Evolutionary conservation across 1,139 yeast genomes (phyloP).

Genomic region (Candida sojae): DNA sequence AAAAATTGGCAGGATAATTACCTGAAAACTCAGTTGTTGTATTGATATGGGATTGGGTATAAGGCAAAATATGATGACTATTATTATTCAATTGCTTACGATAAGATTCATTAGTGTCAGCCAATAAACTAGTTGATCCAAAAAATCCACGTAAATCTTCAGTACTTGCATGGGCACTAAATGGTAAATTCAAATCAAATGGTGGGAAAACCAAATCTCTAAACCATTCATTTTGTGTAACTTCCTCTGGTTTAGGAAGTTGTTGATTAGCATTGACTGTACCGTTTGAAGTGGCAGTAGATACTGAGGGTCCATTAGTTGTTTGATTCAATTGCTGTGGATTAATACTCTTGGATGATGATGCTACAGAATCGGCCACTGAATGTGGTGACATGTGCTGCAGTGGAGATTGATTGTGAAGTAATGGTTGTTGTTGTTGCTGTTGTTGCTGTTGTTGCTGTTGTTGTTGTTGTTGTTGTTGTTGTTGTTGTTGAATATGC

Average conservation of each 20-base stretch:
- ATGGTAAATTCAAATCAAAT: slow-evolving; percentile 34
- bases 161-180: slow-evolving; percentile 12
- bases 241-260: background rate
- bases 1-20: slow-evolving; percentile 13
- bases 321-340: slow-evolving; percentile 7
- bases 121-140: slow-evolving; percentile 9
- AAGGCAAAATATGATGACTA: background rate
- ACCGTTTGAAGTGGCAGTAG: background rate
- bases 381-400: slow-evolving; percentile 9
- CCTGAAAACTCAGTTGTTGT: slow-evolving; percentile 12
- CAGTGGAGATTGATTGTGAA: background rate
- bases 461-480: background rate
- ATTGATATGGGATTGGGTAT: slow-evolving; percentile 2
- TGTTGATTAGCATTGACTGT: background rate
- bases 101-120: slow-evolving; percentile 1
- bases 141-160: slow-evolving; percentile 15
- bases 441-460: slow-evolving; percentile 1
- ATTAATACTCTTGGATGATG: slow-evolving; percentile 7
- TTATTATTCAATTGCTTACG: background rate
- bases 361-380: slow-evolving; percentile 6
- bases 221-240: slow-evolving; percentile 59
- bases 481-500: slow-evolving; percentile 2
- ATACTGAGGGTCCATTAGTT: background rate
- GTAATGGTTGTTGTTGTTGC: background rate
- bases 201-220: slow-evolving; percentile 67